Base-by-base conservation (phyloP, 1,284 basidiomycete species). In the Ceratobasidium sp. region DNA sequence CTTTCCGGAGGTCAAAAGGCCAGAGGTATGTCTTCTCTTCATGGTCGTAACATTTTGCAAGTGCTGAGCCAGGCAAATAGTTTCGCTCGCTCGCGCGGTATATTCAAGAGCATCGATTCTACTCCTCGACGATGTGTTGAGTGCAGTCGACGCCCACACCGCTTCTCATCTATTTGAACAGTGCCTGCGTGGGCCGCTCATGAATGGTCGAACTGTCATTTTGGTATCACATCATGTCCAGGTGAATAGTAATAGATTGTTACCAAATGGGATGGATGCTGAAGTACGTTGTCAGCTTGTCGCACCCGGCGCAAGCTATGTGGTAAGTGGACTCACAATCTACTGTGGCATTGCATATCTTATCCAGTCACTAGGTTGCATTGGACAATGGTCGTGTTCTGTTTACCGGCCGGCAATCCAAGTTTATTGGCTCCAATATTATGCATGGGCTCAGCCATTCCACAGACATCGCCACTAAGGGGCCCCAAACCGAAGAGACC, bases 1-100 rank as follows among this genome's bases (percentile, higher is more conserved):
- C 80, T 96, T 34, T 94, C 91, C 25, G 96, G 96, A 69, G 96
- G 96, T 31, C 96, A 99, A 77, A 98, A 98, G 75, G 94, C 94
- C 35, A 84, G 96, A 81, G 89, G 90, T 89, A 73, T 49, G 81
- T 72, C 1, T 10, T 25, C 5, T 17, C 22, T 15, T 7, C 34
- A 4, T 45, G 17, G 13, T 17, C 7, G 8, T 15, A 22, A 29
- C 4, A 25, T 12, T 67, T 64, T 54, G 34, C 50, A 60, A n/a
- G 69, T 43, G 58, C 17, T 64, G 25, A 65, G 35, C 25, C 25
- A 35, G 32, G 31, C 40, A 35, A 38, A 0, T 69, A 92, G 92
- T 88, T 1, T 86, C 93, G 0, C 83, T 96, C 7, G 96, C 96
- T 25, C 88, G 96, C 68, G 96, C 96, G 0, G 88, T 98, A 29